Evolutionary conservation across 805 yeast genomes (phyloP), one percentile per base, ranked within the genome.

Genomic region (Wickerhamomyces canadensis): DNA sequence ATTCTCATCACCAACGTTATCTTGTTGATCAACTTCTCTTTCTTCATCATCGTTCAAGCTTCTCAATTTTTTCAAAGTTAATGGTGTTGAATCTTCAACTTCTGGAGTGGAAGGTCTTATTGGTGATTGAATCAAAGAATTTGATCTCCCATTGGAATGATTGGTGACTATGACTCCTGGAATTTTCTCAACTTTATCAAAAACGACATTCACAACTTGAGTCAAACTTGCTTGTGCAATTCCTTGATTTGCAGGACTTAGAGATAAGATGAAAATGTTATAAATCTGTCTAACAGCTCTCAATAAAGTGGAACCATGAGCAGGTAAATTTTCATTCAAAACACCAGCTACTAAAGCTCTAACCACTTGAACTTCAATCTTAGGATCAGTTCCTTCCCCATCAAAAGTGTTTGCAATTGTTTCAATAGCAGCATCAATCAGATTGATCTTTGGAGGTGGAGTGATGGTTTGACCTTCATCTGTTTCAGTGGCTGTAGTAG

Each of bases 171-270:
- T 10, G 5, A 29, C 24, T 4, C 24, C 24, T 13, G 64, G 47
- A 25, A 64, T 55, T 31, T 55, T 60, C 37, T 69, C 72, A 29
- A 78, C 76, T 44, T 93, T 76, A 44, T 84, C 95, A 63, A 87
- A 93, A 10, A 89, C 81, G 8, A 85, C 79, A 38, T 80, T 79
- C 17, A 93, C 86, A 52, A 91, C 83, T 62, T 93, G 99, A 3
- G 94, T 85, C 47, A 93, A 69, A 7, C 93, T 83, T 2, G 96
- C 98, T 65, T 94, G 98, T 0, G 98, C 98, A 42, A 89, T 80
- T 1, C 88, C 84, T 62, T 93, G 98, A 55, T 88, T 91, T 19
- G 84, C 68, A 4, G 91, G 78, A 15, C 83, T 78, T 42, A 84
- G 68, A 0, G 97, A 87, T 38, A 86, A 72, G 29, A 93, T 81